Conservation (phyloP, 495 filamentous ascomycete species). For the Opeltia flavorubescens region DNA sequence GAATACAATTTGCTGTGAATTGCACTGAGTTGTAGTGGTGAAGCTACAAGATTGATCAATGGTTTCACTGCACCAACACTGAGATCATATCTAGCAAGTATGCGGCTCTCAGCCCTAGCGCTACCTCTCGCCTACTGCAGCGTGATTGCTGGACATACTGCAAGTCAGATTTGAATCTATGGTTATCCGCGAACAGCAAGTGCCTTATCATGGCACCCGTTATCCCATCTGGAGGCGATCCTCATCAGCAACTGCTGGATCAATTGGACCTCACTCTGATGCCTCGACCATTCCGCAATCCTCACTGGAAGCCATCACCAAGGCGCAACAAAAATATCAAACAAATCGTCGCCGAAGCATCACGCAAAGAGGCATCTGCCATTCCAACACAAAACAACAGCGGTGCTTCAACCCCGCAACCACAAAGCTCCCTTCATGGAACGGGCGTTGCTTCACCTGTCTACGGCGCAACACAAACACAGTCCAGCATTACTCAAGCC, state of each 20-base stretch:
- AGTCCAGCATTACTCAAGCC: conserved; percentile 67
- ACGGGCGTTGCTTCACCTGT: conserved; percentile 45
- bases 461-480: conserved; percentile 25
- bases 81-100: no score
- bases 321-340: conserved; percentile 98
- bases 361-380: conserved; percentile 67
- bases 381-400: conserved; percentile 71
- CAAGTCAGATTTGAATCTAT: no score
- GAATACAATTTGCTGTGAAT: no score
- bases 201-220: conserved; percentile 27
- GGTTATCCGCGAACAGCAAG: no score
- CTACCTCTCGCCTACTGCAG: no score
- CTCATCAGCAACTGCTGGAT: conserved; percentile 55
- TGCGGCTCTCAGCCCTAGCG: no score
- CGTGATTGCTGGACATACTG: no score
- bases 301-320: conserved; percentile 76
- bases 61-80: no score
- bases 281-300: conserved; percentile 75
- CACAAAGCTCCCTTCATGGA: conserved; percentile 29
- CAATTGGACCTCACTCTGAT: conserved; percentile 72
- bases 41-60: no score
- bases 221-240: conserved; percentile 31
- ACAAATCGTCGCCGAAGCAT: conserved; percentile 81
- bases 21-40: no score
- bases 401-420: conserved; percentile 59